Conservation (phyloP, 1,284 basidiomycete species). For the Porogramme epimiltina region DNA sequence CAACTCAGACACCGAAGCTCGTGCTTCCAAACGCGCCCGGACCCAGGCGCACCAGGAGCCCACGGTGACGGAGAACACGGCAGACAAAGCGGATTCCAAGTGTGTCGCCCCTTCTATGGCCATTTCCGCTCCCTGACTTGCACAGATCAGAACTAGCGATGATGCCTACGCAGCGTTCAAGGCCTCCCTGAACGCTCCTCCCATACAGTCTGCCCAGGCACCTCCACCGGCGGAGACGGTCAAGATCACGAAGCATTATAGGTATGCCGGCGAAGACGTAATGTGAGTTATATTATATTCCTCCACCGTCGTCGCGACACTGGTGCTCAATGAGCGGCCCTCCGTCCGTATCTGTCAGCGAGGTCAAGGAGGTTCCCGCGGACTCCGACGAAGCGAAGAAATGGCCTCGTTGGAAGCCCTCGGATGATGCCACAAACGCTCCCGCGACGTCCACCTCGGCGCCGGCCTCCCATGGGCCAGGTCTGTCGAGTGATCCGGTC, state of each 20-base stretch:
- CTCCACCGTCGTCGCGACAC: slow-evolving; percentile 4
- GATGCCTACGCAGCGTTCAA: slow-evolving; percentile 20
- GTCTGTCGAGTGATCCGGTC: slow-evolving; percentile 20
- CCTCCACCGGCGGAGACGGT: slow-evolving; percentile 32
- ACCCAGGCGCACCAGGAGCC: slow-evolving; percentile 22
- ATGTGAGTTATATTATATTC: slow-evolving; percentile 47
- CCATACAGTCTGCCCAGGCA: not conserved
- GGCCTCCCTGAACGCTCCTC: slow-evolving; percentile 17
- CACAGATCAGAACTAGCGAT: slow-evolving; percentile 20
- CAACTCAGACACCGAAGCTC: slow-evolving; percentile 11
- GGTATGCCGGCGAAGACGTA: slow-evolving; percentile 75
- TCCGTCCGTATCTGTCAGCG: slow-evolving; percentile 41
- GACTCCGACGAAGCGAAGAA: slow-evolving; percentile 72
- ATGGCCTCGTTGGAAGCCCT: slow-evolving; percentile 61
- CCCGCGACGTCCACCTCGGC: slow-evolving; percentile 7
- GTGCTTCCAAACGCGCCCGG: slow-evolving; percentile 18
- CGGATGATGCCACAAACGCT: slow-evolving; percentile 16
- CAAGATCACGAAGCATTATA: slow-evolving; percentile 66
- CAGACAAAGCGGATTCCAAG: slow-evolving; percentile 6
- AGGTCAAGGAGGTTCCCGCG: slow-evolving; percentile 70
- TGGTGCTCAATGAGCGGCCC: slow-evolving; percentile 19
- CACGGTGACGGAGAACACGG: not conserved
- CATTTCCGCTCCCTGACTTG: slow-evolving; percentile 12
- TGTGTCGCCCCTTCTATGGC: slow-evolving; percentile 8
- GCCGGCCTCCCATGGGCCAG: slow-evolving; percentile 11